These are phyloP conservation scores for Suhomyces canberraensis DNA, from an alignment of 805 yeast species.

Conservation along the genomic window DNA sequence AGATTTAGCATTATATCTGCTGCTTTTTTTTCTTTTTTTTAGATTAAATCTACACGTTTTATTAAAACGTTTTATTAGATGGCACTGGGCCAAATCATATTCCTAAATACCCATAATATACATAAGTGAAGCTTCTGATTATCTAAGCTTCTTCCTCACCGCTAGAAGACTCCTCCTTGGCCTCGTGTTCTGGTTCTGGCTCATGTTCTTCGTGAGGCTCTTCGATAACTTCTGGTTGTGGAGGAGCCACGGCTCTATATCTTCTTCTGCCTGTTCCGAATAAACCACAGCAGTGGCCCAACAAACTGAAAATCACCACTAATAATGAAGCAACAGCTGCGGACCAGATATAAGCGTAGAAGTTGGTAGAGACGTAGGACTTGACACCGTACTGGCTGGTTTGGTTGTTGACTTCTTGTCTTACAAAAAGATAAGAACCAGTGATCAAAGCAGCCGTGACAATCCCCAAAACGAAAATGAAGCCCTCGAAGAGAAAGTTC, in stretches of 20 bases:
- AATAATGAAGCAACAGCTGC: conserved; percentile 42
- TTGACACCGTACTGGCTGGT: conserved; percentile 50
- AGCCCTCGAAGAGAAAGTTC: conserved; percentile 40
- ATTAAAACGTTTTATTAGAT: too few species aligned
- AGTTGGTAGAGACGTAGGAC: conserved; percentile 48
- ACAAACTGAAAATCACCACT: conserved; percentile 27
- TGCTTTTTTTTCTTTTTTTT: too few species aligned
- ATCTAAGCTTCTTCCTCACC: conserved; percentile 4
- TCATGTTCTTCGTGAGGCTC: conserved; percentile 3
- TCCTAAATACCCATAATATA: too few species aligned
- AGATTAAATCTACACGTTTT: too few species aligned
- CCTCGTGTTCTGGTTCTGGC: too few species aligned
- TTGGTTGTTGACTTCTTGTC: conserved; percentile 49
- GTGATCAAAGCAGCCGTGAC: conserved; percentile 58
- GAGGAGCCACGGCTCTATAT: conserved; percentile 18
- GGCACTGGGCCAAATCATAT: too few species aligned
- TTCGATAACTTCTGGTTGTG: conserved; percentile 1
- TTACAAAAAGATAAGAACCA: conserved; percentile 52
- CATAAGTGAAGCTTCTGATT: too few species aligned
- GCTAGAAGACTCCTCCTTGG: conserved; percentile 8
- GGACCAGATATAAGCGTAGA: conserved; percentile 65
- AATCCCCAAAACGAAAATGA: conserved; percentile 44
- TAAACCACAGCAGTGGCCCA: conserved; percentile 43
- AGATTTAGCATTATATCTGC: too few species aligned
- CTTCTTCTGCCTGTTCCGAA: conserved; percentile 30